These are phyloP conservation scores for Paecilomyces formosus DNA, from an alignment of 2,329 filamentous ascomycete species.

Conservation along the genomic window DNA sequence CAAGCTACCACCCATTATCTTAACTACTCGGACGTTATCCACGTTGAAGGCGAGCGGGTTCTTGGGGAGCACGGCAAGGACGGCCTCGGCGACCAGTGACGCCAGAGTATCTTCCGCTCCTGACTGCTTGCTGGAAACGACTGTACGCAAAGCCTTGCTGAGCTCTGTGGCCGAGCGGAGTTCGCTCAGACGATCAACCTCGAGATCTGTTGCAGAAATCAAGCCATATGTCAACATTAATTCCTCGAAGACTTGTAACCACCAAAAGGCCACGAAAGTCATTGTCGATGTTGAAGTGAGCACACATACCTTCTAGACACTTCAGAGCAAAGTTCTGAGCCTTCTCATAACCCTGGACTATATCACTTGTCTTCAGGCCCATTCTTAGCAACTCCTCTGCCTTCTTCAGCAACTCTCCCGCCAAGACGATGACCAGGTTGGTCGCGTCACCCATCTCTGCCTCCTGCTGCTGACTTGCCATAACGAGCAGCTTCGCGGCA, in stretches of 20 bases:
- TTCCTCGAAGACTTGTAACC: background rate
- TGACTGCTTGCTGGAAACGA: slow-evolving; percentile 93
- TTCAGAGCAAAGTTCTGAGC: slow-evolving; percentile 84
- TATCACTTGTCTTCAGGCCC: slow-evolving; percentile 97
- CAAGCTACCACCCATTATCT: slow-evolving; percentile 97
- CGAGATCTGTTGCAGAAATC: slow-evolving; percentile 52
- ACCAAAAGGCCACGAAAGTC: background rate
- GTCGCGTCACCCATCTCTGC: slow-evolving; percentile 98
- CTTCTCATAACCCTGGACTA: slow-evolving; percentile 91
- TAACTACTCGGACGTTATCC: slow-evolving; percentile 97
- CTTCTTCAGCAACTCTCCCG: slow-evolving; percentile 92
- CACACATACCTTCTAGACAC: slow-evolving; percentile 59
- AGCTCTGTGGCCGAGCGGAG: slow-evolving; percentile 74
- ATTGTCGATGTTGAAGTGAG: background rate
- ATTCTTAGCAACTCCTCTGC: slow-evolving; percentile 93
- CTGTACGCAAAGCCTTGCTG: slow-evolving; percentile 90
- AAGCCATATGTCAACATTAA: slow-evolving; percentile 4
- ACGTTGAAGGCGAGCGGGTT: slow-evolving; percentile 96
- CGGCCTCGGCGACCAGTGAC: slow-evolving; percentile 74
- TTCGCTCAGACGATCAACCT: slow-evolving; percentile 84
- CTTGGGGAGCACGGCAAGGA: slow-evolving; percentile 85
- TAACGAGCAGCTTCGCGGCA: slow-evolving; percentile 92
- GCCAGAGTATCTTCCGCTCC: slow-evolving; percentile 87
- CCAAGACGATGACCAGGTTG: slow-evolving; percentile 92
- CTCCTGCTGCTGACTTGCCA: slow-evolving; percentile 98